Base-by-base conservation (phyloP, 192 early-diverging fungal species). In the Umbelopsis sp. region DNA sequence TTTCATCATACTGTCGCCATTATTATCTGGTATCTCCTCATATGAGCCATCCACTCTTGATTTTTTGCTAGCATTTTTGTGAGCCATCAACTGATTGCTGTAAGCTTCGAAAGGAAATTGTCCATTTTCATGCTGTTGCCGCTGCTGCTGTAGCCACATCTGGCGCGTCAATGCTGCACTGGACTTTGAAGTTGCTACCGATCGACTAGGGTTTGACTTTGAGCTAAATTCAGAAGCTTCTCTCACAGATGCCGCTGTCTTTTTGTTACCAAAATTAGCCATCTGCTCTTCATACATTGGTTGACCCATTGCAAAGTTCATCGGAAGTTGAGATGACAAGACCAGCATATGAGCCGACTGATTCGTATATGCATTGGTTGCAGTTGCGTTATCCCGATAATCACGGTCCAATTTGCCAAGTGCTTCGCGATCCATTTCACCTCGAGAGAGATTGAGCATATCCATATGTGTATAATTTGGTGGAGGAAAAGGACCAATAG, bases 381-480 rank as follows among this genome's bases (percentile, higher is more conserved):
- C 55, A 7, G 55, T 25, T 35, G 33, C 55, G 8, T 22, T 33
- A 15, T 61, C 55, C 12, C 55, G 55, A 25, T 61, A 61, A 25
- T 61, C 55, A 35, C 55, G 55, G 13, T 61, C 55, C 30, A 61
- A 35, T 15, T 61, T 61, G 25, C 55, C 55, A n/a, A 61, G 21
- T 15, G 55, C 55, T 61, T 61, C 55, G 8, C 55, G 55, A 35
- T 61, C 55, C 55, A 61, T 61, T 61, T 61, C 55, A n/a, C 55
- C 23, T 16, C 55, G 55, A 61, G 55, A 61, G 30, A 61, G 33
- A 61, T 61, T 61, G 4, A 61, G 27, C 12, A 61, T 25, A 30
- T 61, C 55, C 55, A 61, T 61, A 35, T 61, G 55, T 4, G 55
- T 61, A 61, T 61, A 61, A 35, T 61, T 27, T 7, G 55, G 55